Conservation (phyloP, 2,329 filamentous ascomycete genomes). For the Gliomastix tumulicola region DNA sequence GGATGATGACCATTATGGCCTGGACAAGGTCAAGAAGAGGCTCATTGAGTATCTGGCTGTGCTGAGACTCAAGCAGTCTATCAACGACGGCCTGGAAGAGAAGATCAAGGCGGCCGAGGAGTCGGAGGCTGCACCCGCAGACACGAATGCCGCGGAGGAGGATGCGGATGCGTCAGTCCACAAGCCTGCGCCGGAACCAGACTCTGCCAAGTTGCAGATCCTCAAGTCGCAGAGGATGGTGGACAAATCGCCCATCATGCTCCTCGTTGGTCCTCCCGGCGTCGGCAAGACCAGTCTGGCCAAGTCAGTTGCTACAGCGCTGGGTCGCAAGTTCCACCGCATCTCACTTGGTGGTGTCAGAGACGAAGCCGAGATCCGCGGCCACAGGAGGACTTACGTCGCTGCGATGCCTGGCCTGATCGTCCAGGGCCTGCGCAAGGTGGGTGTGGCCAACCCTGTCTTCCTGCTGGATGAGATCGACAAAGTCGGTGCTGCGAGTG, state of each 20-base stretch:
- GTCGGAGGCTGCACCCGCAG: conserved; percentile 27
- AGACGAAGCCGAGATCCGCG: conserved; percentile 94
- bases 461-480: conserved; percentile 97
- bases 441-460: conserved; percentile 90
- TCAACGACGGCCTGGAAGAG: conserved; percentile 75
- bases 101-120: conserved; percentile 66
- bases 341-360: conserved; percentile 94
- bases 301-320: conserved; percentile 82
- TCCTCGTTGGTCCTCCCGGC: conserved; percentile 88
- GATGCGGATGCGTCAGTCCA: conserved; percentile 16
- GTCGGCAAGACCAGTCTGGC: conserved; percentile 95
- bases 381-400: conserved; percentile 91
- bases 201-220: conserved; percentile 60
- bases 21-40: conserved; percentile 96
- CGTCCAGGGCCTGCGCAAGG: conserved; percentile 90
- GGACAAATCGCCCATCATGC: conserved; percentile 92
- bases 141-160: conserved; percentile 12
- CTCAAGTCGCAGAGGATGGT: conserved; percentile 77
- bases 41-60: conserved; percentile 93
- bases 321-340: conserved; percentile 92
- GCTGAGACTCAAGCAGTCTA: conserved; percentile 86
- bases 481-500: conserved; percentile 85
- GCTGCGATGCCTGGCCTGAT: conserved; percentile 98
- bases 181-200: conserved; percentile 15
- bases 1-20: conserved; percentile 91